Evolutionary conservation across 345 rosid genomes (phyloP), one percentile per base, ranked within the genome.

Genomic region (Euphorbia pulcherrima): DNA sequence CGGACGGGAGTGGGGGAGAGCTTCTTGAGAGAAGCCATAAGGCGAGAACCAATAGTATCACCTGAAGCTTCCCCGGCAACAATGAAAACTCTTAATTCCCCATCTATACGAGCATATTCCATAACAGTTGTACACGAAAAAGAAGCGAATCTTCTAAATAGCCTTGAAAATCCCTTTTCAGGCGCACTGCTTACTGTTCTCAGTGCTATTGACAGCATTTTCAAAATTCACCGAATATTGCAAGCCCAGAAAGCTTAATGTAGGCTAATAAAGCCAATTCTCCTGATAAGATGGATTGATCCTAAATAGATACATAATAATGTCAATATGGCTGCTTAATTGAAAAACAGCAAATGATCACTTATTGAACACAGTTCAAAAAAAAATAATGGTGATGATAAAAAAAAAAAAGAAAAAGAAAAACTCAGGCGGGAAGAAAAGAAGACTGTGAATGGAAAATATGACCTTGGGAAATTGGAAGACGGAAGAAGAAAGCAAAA

Each of bases 31-130:
- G 96, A 86, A 13, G 81, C 47, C 96, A 90, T 94, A 64, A 94
- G 95, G 72, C 96, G 96, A 72, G 91, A 86, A 44, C 77, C 96
- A 28, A 94, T 86, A 65, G 86, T 71, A 69, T 94, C 97, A 28
- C 97, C 99, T 33, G 97, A 90, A 68, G 89, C 95, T 78, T 94
- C 99, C 11, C 97, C 99, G 17, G 97, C 83, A 59, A 89, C 87
- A 52, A 90, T 56, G 77, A 90, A 93, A 46, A 86, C 84, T 46
- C 91, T 89, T 8, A 94, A 83, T 79, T 94, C 97, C 17, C 90
- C 95, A 60, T 88, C 92, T 41, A 65, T 73, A 48, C 69, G 71
- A 18, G 88, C 96, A 51, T n/a, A 72, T 2, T 85, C 90, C 8
- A 78, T 47, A 30, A 86, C 71, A 5, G 83, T 23, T 64, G 65